These are phyloP conservation scores for Penicillium expansum DNA, from an alignment of 2,329 filamentous ascomycete species.

Conservation along the genomic window DNA sequence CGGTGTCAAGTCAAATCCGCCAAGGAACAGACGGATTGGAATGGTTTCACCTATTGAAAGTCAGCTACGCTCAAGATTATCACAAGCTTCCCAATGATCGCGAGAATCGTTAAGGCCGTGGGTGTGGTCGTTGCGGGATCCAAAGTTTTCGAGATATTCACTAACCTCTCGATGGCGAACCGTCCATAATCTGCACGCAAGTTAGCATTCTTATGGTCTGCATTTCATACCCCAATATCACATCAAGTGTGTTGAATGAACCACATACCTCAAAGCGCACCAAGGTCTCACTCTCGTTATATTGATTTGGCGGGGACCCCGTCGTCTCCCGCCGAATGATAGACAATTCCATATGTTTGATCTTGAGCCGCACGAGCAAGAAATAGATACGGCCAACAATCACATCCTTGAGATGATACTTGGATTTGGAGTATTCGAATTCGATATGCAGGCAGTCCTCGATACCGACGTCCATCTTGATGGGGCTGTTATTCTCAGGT, in stretches of 20 bases:
- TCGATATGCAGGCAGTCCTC: constrained; percentile 99
- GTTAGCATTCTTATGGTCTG: not conserved
- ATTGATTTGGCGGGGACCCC: constrained; percentile 94
- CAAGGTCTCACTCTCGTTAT: constrained; percentile 98
- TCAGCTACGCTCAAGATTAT: constrained; percentile 19
- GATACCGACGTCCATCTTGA: constrained; percentile 99
- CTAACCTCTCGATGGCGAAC: constrained; percentile 89
- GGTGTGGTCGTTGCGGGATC: not conserved
- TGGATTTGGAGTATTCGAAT: constrained; percentile 98
- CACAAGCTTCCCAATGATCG: not conserved
- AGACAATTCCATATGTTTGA: constrained; percentile 99
- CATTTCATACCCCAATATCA: not conserved
- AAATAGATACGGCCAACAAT: constrained; percentile 99
- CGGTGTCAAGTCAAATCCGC: constrained; percentile 94
- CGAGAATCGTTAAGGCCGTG: no score
- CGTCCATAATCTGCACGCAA: constrained; percentile 81
- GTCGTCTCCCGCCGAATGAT: constrained; percentile 97
- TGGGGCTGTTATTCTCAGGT: constrained; percentile 94
- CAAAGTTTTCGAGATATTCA: not conserved
- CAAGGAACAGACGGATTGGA: constrained; percentile 92
- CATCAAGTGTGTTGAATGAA: not conserved
- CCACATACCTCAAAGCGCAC: constrained; percentile 81
- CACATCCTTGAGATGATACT: constrained; percentile 98
- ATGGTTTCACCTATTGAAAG: constrained; percentile 70
- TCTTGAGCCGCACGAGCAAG: constrained; percentile 92